These are phyloP conservation scores for Creolimax fragrantissima DNA, from an alignment of 78 protist species.

Conservation along the genomic window DNA sequence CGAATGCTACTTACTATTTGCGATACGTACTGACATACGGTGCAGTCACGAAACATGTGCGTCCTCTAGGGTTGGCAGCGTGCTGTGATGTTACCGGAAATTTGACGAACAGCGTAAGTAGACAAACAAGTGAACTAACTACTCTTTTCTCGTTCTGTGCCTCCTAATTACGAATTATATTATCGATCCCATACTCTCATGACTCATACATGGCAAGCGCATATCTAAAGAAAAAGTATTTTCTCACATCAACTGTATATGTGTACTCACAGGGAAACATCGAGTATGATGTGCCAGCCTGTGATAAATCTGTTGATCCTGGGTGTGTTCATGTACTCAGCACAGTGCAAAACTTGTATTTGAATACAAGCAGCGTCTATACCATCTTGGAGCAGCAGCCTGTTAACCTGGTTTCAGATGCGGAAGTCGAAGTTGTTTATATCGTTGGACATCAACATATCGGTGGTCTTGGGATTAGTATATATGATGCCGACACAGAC, in stretches of 20 bases:
- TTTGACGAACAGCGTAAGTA: too few species aligned
- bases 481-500: neutral
- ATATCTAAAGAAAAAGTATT: too few species aligned
- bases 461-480: neutral
- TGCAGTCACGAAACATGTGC: neutral
- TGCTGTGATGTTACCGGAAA: constrained; percentile 29
- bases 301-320: too few species aligned
- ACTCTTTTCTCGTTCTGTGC: too few species aligned
- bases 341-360: neutral
- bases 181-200: too few species aligned
- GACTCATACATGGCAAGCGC: too few species aligned
- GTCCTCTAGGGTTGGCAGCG: neutral
- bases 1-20: neutral
- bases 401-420: neutral
- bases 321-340: constrained; percentile 14
- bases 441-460: neutral
- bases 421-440: neutral
- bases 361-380: neutral
- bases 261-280: too few species aligned
- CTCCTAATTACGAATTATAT: too few species aligned
- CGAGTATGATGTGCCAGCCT: neutral
- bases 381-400: neutral
- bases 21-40: neutral
- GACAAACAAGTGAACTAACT: too few species aligned
- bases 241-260: too few species aligned